phyloP scores from a whole-genome alignment of 352 stramenopile species.

The Phytophthora megakarya region DNA sequence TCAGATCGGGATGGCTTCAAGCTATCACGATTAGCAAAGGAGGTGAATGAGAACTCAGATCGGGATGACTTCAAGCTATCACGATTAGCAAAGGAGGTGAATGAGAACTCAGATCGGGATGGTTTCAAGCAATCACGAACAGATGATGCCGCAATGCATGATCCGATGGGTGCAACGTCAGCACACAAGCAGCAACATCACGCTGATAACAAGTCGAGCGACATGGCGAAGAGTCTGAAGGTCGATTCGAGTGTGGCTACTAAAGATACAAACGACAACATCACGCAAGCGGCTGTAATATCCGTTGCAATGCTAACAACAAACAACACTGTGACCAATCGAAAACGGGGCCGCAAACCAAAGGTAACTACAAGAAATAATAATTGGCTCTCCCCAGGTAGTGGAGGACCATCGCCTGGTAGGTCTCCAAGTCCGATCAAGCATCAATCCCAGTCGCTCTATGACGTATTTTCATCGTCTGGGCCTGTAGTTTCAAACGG shows the following conservation, averaged over 20 bases:
- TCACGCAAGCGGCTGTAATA: slow-evolving; percentile 1
- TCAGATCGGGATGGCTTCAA: neutral
- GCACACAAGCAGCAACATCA: slow-evolving; percentile 2
- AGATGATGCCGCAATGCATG: neutral
- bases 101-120: slow-evolving; percentile 6
- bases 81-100: slow-evolving; percentile 14
- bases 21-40: slow-evolving; percentile 16
- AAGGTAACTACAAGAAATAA: slow-evolving; percentile 37
- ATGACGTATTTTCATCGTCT: slow-evolving; percentile 26
- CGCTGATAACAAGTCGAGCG: neutral
- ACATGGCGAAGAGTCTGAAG: neutral
- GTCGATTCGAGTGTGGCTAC: neutral
- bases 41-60: slow-evolving; percentile 11
- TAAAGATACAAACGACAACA: neutral
- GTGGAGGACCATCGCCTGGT: slow-evolving; percentile 16
- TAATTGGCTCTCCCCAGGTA: slow-evolving; percentile 28
- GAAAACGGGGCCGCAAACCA: slow-evolving; percentile 46
- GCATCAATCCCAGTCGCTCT: slow-evolving; percentile 16
- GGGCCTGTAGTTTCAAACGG: slow-evolving; percentile 25
- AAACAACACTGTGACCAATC: slow-evolving; percentile 14
- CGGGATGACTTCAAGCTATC: too few species aligned
- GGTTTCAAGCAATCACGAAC: neutral
- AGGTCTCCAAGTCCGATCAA: slow-evolving; percentile 22
- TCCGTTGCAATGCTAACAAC: neutral
- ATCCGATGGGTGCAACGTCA: neutral